phyloP scores from a whole-genome alignment of 192 early-diverging fungal species.

The Rhizophagus prolifer region DNA sequence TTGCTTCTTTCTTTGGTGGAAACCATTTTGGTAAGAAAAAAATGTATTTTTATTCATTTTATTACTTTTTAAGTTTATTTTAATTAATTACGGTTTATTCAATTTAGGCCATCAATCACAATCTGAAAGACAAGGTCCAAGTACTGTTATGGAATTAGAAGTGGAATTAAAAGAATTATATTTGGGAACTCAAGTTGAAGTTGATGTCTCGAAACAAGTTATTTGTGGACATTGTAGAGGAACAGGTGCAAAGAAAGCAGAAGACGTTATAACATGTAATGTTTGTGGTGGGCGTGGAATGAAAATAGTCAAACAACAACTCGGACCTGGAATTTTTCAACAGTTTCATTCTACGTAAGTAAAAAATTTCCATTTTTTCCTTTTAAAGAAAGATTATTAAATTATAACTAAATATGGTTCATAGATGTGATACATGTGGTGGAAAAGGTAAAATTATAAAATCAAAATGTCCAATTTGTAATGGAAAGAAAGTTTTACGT shows the following conservation, averaged over 20 bases:
- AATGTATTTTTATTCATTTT: background rate
- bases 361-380: background rate
- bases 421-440: constrained; percentile 80
- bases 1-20: constrained; percentile 85
- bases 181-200: constrained; percentile 76
- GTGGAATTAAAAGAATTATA: constrained; percentile 94
- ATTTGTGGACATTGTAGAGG: constrained; percentile 93
- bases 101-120: constrained; percentile 36
- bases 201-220: constrained; percentile 93
- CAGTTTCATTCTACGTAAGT: constrained; percentile 81
- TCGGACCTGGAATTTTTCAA: constrained; percentile 93
- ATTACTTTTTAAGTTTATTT: background rate
- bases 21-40: constrained; percentile 51
- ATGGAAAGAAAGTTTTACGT: constrained; percentile 82
- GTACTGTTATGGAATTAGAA: constrained; percentile 71
- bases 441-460: constrained; percentile 88
- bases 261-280: constrained; percentile 83
- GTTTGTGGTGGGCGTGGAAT: constrained; percentile 80
- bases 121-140: constrained; percentile 82
- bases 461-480: constrained; percentile 77
- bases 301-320: constrained; percentile 75
- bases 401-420: background rate
- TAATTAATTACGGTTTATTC: constrained; percentile 29
- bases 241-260: constrained; percentile 78
- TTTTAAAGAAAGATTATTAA: background rate